Evolutionary conservation across 306 rosid genomes (phyloP), one percentile per base, ranked within the genome.

Genomic region (Prinsepia uniflora): DNA sequence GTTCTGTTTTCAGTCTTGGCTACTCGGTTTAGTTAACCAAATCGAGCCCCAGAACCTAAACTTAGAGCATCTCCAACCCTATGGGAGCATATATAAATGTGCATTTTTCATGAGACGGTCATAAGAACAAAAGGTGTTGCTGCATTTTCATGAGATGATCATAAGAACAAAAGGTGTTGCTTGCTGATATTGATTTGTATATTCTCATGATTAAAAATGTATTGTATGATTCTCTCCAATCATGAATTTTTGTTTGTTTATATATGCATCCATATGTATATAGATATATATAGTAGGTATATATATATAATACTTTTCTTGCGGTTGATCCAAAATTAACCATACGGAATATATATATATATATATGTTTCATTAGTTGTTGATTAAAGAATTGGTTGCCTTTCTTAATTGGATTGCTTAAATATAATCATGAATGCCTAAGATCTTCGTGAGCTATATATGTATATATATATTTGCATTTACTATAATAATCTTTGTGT

Each of bases 301-400:
- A 57, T 76, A 24, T 49, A 40, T 68, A 68, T 59, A 49, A 39
- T 75, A 75, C 61, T 61, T 47, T 52, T 50, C 10, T 53, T 19
- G 71, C 44, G 75, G 71, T 53, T 65, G 75, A 76, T 48, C 75
- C 75, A 69, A 49, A 52, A 68, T 67, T 57, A 62, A 15, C 40
- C 7, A 47, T 22, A 15, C 10, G 48, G 40, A 48, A 8, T 59
- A 52, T 64, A 30, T 8, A 42, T 54, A 15, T 40, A 6, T 60
- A 4, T 60, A 24, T 24, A 0, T 24, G 30, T 24, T 60, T 60
- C 45, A 6, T 30, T 30, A 24, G 12, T 34, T 60, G 65, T 34
- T 7, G 15, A 60, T 7, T 36, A 60, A 60, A 60, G 1, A 22
- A 57, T 24, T 57, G 15, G 9, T 20, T 41, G 40, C 72, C 62